These are phyloP conservation scores for Suillus occidentalis DNA, from an alignment of 768 basidiomycete genomes.

Conservation along the genomic window DNA sequence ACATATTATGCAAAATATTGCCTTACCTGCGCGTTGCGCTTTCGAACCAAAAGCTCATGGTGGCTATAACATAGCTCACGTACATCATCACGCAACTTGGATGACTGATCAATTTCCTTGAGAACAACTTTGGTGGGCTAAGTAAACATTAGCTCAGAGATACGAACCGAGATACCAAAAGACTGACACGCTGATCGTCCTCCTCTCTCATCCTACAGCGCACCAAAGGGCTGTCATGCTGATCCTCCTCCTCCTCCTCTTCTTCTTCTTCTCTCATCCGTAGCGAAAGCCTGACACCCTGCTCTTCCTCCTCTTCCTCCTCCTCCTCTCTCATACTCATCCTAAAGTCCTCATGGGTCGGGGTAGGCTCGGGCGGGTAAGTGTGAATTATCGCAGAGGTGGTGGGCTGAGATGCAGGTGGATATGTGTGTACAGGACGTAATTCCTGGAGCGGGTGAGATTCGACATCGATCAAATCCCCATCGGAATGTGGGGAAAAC, in stretches of 20 bases:
- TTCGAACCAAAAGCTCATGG: not conserved
- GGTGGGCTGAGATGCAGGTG: not conserved
- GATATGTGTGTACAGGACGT: not conserved
- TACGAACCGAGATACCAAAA: not conserved
- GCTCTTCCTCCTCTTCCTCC: too few species aligned
- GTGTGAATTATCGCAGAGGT: not conserved
- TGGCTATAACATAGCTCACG: not conserved
- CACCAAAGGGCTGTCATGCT: too few species aligned
- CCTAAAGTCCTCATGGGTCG: not conserved
- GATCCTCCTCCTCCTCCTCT: too few species aligned
- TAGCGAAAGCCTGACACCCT: too few species aligned
- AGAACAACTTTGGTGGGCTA: not conserved
- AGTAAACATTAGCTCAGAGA: not conserved
- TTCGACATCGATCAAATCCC: not conserved
- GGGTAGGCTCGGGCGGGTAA: not conserved
- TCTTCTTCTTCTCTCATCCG: too few species aligned
- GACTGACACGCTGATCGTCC: not conserved
- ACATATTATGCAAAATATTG: not conserved
- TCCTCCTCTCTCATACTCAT: not conserved
- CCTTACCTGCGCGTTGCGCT: not conserved
- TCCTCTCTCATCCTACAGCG: not conserved
- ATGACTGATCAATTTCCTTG: not conserved
- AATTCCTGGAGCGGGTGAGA: not conserved
- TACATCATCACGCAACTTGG: not conserved
- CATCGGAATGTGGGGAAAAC: not conserved